These are phyloP conservation scores for Orbilia oligospora DNA, from an alignment of 2,329 filamentous ascomycete genomes.

Conservation along the genomic window DNA sequence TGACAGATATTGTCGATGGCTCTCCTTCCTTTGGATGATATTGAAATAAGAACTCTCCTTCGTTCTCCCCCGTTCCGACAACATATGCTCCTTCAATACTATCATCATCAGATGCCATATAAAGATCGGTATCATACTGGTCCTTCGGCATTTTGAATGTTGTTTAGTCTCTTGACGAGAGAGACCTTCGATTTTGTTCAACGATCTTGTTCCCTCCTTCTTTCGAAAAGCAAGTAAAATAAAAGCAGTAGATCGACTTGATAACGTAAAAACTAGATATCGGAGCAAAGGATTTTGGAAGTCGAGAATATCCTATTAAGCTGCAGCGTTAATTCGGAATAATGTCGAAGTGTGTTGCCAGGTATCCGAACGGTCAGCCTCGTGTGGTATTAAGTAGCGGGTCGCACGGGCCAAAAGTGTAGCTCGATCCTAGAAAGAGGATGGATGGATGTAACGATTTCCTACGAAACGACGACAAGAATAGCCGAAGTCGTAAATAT, in stretches of 20 bases:
- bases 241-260: neutral
- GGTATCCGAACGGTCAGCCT: neutral
- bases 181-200: neutral
- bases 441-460: neutral
- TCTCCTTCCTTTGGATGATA: constrained; percentile 51
- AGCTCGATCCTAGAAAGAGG: constrained; percentile 14
- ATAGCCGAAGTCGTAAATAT: neutral
- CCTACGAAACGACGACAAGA: constrained; percentile 12
- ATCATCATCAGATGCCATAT: constrained; percentile 55
- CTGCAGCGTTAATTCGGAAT: constrained; percentile 9
- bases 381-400: constrained; percentile 4
- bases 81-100: constrained; percentile 52
- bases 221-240: neutral
- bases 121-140: constrained; percentile 56
- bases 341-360: neutral
- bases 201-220: constrained; percentile 12
- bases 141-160: constrained; percentile 46
- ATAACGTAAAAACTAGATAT: neutral
- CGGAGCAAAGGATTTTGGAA: neutral
- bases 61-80: constrained; percentile 49
- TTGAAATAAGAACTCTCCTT: constrained; percentile 57
- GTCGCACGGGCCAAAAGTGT: constrained; percentile 34
- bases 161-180: constrained; percentile 1
- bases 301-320: constrained; percentile 3
- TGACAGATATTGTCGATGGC: constrained; percentile 50